Percentiles rank a stretch among this genome's conserved stretches.
Evolutionary conservation across 345 rosid genomes (phyloP).

Genomic region (Isatis tinctoria): DNA sequence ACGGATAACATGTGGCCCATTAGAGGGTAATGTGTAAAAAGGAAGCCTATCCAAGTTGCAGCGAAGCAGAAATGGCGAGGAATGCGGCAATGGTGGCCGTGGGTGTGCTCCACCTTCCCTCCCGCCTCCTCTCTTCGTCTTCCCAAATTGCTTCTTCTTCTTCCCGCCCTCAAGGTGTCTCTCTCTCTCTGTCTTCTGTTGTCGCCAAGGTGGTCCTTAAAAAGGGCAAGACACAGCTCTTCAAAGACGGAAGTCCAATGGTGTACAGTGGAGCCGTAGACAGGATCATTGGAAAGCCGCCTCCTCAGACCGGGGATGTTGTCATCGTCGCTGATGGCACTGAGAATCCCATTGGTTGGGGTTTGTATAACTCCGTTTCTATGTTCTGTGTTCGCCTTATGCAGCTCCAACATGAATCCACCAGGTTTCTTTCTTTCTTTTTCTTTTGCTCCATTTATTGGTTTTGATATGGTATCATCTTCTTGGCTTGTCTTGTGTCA

Average conservation of each 20-base stretch:
- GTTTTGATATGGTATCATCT: background rate
- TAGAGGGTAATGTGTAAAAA: background rate
- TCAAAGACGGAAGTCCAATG: constrained; percentile 91
- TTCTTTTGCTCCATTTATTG: background rate
- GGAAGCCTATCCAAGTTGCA: constrained; percentile 6
- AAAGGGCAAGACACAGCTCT: constrained; percentile 85
- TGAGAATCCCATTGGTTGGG: constrained; percentile 84
- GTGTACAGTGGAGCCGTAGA: constrained; percentile 90
- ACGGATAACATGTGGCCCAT: constrained; percentile 8
- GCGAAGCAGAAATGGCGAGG: constrained; percentile 8
- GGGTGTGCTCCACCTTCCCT: constrained; percentile 37
- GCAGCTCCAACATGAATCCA: constrained; percentile 90
- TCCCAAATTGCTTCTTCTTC: constrained; percentile 38
- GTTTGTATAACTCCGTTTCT: constrained; percentile 74
- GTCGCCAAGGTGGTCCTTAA: constrained; percentile 83
- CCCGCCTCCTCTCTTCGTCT: constrained; percentile 48
- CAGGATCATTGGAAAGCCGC: constrained; percentile 78
- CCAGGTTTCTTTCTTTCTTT: constrained; percentile 33
- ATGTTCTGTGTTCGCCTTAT: constrained; percentile 88
- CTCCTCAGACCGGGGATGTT: constrained; percentile 78
- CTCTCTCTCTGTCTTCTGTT: constrained; percentile 32
- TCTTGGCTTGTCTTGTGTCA: constrained; percentile 29
- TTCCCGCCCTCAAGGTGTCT: constrained; percentile 38
- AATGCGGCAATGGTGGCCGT: constrained; percentile 18
- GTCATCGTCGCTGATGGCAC: constrained; percentile 85